phyloP scores from a whole-genome alignment of 345 rosid genomes.

The Eucalyptus tenuipes region DNA sequence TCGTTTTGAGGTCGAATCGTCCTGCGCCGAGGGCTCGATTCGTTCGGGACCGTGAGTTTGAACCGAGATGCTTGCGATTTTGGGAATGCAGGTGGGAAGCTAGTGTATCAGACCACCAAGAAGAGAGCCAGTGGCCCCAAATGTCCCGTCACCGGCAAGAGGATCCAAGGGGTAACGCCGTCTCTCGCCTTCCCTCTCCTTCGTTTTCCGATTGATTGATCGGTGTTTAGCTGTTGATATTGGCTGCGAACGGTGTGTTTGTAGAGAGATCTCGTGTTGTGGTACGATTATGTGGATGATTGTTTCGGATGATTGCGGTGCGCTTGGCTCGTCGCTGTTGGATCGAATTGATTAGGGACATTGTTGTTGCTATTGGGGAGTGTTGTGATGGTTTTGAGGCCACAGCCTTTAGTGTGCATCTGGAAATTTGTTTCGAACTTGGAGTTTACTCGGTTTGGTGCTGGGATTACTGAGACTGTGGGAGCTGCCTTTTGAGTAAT shows the following conservation, averaged over 20 bases:
- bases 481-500: not conserved
- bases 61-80: not conserved
- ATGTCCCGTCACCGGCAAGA: constrained; percentile 87
- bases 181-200: not conserved
- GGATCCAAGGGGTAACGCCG: constrained; percentile 82
- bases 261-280: not conserved
- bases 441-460: not conserved
- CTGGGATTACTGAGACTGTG: not conserved
- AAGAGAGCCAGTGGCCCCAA: constrained; percentile 83
- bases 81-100: constrained; percentile 54
- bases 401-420: not conserved
- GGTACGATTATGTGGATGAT: not conserved
- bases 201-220: not conserved
- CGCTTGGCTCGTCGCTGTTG: not conserved
- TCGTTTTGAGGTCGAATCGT: not conserved
- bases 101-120: constrained; percentile 81
- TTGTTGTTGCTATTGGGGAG: not conserved
- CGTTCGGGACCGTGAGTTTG: not conserved
- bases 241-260: not conserved
- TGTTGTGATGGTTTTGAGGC: not conserved
- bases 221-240: not conserved
- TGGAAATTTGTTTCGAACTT: not conserved
- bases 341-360: not conserved
- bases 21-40: not conserved
- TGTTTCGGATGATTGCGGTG: not conserved